A percentile compares a stretch with the other conserved stretches of the same genome.
These are phyloP conservation scores for Phoma herbarum DNA, from an alignment of 2,329 filamentous ascomycete species.

Conservation along the genomic window DNA sequence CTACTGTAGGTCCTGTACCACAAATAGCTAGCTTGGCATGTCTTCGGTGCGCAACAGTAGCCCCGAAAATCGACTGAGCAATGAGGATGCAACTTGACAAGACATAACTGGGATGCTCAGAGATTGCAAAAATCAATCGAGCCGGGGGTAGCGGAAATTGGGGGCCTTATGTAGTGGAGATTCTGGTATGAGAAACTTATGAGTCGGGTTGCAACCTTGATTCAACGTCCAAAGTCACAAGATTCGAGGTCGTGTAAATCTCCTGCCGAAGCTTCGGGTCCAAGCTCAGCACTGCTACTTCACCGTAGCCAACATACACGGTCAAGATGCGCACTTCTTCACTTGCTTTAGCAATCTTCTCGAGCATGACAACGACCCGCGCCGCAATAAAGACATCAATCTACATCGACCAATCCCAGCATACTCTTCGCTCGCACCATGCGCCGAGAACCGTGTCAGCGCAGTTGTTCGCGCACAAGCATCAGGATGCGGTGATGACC, in stretches of 20 bases:
- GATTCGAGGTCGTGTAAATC: neutral
- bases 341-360: neutral
- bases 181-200: neutral
- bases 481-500: neutral
- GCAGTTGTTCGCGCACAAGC: neutral
- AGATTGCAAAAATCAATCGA: neutral
- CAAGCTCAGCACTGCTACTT: neutral
- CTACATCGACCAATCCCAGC: neutral
- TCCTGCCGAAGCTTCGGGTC: neutral
- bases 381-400: neutral
- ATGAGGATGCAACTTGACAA: neutral
- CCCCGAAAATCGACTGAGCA: neutral
- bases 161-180: neutral
- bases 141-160: neutral
- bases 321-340: neutral
- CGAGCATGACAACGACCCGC: neutral
- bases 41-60: neutral
- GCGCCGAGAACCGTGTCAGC: neutral
- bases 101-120: neutral
- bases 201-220: neutral
- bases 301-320: neutral
- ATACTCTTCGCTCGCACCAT: neutral
- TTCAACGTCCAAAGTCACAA: neutral
- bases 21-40: neutral
- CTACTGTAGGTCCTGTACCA: neutral